phyloP scores from a whole-genome alignment of 2,329 filamentous ascomycete species.

The Aspergillus sojae region DNA sequence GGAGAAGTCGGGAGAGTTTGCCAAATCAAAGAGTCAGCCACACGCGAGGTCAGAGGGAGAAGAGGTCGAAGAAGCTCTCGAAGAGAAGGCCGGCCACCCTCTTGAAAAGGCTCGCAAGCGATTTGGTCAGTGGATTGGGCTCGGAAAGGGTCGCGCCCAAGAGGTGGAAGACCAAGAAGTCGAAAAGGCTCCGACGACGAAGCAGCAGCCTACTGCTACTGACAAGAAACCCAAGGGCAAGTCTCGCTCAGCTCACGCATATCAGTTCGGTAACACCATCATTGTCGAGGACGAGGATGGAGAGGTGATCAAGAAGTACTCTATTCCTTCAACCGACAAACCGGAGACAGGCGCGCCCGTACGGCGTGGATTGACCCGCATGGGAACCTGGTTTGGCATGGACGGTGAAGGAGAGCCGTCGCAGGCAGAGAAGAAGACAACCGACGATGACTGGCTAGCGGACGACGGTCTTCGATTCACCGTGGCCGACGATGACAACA shows the following conservation, averaged over 20 bases:
- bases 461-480: constrained; percentile 64
- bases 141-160: constrained; percentile 37
- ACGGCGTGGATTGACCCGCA: constrained; percentile 57
- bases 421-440: constrained; percentile 30
- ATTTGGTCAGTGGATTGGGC: constrained; percentile 50
- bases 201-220: constrained; percentile 19
- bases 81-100: constrained; percentile 37
- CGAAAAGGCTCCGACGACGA: constrained; percentile 22
- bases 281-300: constrained; percentile 71
- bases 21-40: constrained; percentile 49
- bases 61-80: constrained; percentile 43
- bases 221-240: constrained; percentile 33
- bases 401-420: constrained; percentile 38
- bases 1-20: constrained; percentile 50
- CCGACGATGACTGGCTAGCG: constrained; percentile 36
- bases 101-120: constrained; percentile 48
- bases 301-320: constrained; percentile 70
- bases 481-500: constrained; percentile 51
- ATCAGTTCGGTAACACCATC: constrained; percentile 71
- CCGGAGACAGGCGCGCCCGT: constrained; percentile 43
- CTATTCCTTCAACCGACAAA: constrained; percentile 53
- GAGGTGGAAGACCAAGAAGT: constrained; percentile 30
- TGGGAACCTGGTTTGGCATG: constrained; percentile 61
- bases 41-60: constrained; percentile 49
- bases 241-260: constrained; percentile 63